Evolutionary conservation across 345 rosid species (phyloP).

Genomic region (Hibiscus trionum): DNA sequence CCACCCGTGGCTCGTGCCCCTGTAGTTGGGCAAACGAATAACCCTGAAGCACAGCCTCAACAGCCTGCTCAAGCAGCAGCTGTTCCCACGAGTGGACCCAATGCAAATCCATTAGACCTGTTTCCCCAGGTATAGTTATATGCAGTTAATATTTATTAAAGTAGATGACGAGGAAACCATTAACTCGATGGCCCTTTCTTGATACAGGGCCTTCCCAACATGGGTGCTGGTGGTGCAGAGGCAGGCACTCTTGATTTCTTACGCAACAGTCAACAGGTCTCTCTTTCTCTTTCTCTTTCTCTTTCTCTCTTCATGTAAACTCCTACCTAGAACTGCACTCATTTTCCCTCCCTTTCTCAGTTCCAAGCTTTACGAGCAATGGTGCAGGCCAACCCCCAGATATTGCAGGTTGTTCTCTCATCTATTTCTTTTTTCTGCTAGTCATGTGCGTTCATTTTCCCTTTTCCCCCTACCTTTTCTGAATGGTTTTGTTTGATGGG

Average conservation of each 20-base stretch:
- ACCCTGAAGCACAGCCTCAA: conserved; percentile 34
- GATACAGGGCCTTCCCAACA: no score
- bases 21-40: conserved; percentile 37
- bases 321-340: not conserved
- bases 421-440: no score
- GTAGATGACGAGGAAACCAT: no score
- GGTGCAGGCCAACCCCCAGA: conserved; percentile 83
- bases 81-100: conserved; percentile 57
- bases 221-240: conserved; percentile 19
- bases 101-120: conserved; percentile 81
- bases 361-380: conserved; percentile 75
- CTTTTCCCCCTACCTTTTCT: conserved; percentile 16
- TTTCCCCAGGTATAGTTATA: conserved; percentile 66
- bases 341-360: conserved; percentile 26
- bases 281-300: not conserved
- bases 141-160: not conserved
- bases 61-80: conserved; percentile 51
- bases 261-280: conserved; percentile 29
- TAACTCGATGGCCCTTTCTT: no score
- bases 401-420: conserved; percentile 17
- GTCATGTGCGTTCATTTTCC: no score
- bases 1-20: conserved; percentile 39
- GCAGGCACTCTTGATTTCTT: conserved; percentile 77
- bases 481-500: no score
- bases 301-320: no score